phyloP scores from a whole-genome alignment of 2,329 filamentous ascomycete genomes.

The Cyanodermella asteris region DNA sequence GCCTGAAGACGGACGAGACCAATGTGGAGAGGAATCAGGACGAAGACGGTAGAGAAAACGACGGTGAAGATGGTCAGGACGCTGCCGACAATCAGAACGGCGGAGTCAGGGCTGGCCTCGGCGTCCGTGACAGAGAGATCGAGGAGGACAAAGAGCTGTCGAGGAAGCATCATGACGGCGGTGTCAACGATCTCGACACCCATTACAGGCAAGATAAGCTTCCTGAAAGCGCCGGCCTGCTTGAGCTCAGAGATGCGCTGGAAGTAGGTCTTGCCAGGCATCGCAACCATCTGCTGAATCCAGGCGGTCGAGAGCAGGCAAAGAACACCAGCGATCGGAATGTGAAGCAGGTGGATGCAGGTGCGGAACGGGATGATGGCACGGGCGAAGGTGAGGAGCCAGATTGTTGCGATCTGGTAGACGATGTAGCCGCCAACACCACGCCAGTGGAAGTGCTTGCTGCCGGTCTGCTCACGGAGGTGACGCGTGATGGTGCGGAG shows the following conservation, averaged over 20 bases:
- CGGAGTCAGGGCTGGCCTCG: slow-evolving; percentile 14
- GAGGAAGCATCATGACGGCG: slow-evolving; percentile 26
- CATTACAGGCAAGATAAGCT: too few relatives aligned
- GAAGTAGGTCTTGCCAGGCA: slow-evolving; percentile 41
- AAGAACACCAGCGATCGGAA: slow-evolving; percentile 37
- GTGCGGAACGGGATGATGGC: slow-evolving; percentile 15
- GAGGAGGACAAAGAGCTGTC: slow-evolving; percentile 25
- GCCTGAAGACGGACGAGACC: slow-evolving; percentile 68
- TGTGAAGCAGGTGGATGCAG: slow-evolving; percentile 26
- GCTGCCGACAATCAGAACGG: slow-evolving; percentile 21
- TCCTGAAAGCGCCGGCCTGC: too few relatives aligned
- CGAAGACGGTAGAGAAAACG: slow-evolving; percentile 30
- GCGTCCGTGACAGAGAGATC: slow-evolving; percentile 16
- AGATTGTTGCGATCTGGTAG: slow-evolving; percentile 22
- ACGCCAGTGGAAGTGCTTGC: slow-evolving; percentile 45
- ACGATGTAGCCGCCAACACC: slow-evolving; percentile 34
- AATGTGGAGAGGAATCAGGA: slow-evolving; percentile 55
- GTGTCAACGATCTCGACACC: slow-evolving; percentile 33
- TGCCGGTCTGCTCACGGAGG: slow-evolving; percentile 41
- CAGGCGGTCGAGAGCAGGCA: slow-evolving; percentile 53
- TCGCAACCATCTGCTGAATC: slow-evolving; percentile 70
- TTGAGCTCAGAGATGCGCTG: slow-evolving; percentile 39
- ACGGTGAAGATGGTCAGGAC: slow-evolving; percentile 24
- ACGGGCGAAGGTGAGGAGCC: slow-evolving; percentile 24
- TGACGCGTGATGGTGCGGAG: slow-evolving; percentile 37